Conservation (phyloP, 257 asterid species). For the Anisodus tanguticus region DNA sequence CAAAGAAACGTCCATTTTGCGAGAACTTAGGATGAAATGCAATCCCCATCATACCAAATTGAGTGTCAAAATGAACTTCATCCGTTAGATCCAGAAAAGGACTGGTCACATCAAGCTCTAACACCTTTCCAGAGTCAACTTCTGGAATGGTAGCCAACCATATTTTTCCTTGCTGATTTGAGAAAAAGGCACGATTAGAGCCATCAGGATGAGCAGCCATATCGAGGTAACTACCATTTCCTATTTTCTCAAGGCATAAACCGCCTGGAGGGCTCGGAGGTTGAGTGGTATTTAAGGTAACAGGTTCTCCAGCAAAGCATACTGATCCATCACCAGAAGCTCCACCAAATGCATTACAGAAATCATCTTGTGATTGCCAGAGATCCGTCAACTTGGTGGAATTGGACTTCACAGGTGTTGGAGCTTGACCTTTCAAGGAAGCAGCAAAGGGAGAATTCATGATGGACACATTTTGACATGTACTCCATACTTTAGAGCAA, state of each 20-base stretch:
- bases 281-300: conserved; percentile 48
- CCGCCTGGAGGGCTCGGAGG: conserved; percentile 63
- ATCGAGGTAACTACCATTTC: conserved; percentile 69
- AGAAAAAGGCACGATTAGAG: conserved; percentile 77
- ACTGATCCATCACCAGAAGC: conserved; percentile 51
- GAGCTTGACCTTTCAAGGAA: conserved; percentile 55
- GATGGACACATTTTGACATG: conserved; percentile 72
- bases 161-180: conserved; percentile 79
- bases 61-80: conserved; percentile 70
- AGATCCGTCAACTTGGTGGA: conserved; percentile 61
- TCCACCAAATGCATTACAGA: conserved; percentile 79
- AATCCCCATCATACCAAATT: conserved; percentile 79
- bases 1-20: conserved; percentile 80
- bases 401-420: conserved; percentile 51
- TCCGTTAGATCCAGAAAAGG: conserved; percentile 81
- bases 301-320: conserved; percentile 70
- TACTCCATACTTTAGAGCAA: conserved; percentile 65
- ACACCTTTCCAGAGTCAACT: conserved; percentile 60
- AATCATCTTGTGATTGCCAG: conserved; percentile 73
- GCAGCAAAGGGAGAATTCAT: conserved; percentile 66
- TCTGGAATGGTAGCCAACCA: conserved; percentile 78
- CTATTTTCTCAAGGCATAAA: conserved; percentile 84
- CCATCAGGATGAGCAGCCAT: conserved; percentile 92
- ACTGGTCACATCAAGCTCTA: conserved; percentile 58
- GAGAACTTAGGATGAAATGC: conserved; percentile 77